phyloP scores from a whole-genome alignment of 164 flowering plant species.

The Chimonanthus salicifolius region DNA sequence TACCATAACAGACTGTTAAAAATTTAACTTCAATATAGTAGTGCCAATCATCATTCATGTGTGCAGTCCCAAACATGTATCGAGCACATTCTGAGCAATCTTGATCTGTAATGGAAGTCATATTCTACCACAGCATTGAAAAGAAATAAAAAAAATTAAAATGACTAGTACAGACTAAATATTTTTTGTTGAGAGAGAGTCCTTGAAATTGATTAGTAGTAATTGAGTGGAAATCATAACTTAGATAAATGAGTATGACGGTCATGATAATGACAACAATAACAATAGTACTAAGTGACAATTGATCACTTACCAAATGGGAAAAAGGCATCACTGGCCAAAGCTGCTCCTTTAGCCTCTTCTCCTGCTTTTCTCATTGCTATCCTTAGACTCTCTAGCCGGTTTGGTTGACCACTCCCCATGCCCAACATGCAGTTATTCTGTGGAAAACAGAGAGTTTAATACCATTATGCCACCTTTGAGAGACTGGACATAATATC shows the following conservation, averaged over 20 bases:
- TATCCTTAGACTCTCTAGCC: conserved; percentile 85
- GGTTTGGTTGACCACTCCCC: conserved; percentile 99
- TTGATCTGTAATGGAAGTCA: too few species aligned
- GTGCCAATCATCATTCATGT: neutral
- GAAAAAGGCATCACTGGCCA: conserved; percentile 99
- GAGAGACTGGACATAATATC: too few species aligned
- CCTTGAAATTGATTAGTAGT: too few species aligned
- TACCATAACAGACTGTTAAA: too few species aligned
- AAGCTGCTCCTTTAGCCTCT: conserved; percentile 88
- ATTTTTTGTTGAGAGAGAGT: too few species aligned
- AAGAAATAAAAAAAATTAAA: too few species aligned
- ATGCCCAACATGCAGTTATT: conserved; percentile 93
- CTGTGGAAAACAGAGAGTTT: conserved; percentile 26
- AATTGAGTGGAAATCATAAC: too few species aligned
- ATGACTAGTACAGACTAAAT: too few species aligned
- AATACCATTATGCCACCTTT: too few species aligned
- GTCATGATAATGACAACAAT: neutral
- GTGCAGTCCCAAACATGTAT: neutral
- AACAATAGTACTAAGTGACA: neutral
- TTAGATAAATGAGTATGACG: neutral
- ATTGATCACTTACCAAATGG: conserved; percentile 70
- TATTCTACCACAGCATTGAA: too few species aligned
- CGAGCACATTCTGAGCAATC: neutral
- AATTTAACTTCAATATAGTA: neutral
- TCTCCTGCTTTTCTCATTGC: conserved; percentile 92